Evolutionary conservation across 1,284 basidiomycete genomes (phyloP).

Genomic region (Irpex sp.): DNA sequence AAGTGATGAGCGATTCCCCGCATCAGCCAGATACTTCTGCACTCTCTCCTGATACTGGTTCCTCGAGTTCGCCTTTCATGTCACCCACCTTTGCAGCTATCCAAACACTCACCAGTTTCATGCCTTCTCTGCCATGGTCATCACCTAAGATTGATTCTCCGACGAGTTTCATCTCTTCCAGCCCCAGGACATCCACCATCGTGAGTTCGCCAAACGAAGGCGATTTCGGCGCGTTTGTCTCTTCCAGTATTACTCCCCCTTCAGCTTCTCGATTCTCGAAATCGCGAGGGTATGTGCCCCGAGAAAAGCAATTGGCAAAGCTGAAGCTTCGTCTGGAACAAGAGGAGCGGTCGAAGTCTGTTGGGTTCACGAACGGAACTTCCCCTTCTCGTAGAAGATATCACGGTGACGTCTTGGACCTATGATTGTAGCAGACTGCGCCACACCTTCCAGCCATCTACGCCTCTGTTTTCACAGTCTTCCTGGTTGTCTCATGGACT

Average conservation of each 20-base stretch:
- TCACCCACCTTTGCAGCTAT: conserved; percentile 47
- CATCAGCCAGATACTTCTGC: neutral
- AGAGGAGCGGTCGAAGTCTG: conserved; percentile 24
- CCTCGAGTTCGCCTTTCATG: conserved; percentile 34
- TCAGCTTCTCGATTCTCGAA: conserved; percentile 3
- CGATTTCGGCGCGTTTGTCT: conserved; percentile 6
- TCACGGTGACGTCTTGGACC: conserved; percentile 30
- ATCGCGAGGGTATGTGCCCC: conserved; percentile 45
- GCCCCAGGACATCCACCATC: conserved; percentile 21
- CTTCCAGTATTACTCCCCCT: neutral
- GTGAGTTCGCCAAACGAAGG: conserved; percentile 9
- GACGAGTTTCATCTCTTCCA: conserved; percentile 16
- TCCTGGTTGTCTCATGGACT: conserved; percentile 26
- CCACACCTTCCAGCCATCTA: neutral
- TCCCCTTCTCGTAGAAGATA: conserved; percentile 37
- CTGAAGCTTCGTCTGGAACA: conserved; percentile 46
- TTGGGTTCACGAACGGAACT: neutral
- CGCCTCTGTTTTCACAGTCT: neutral
- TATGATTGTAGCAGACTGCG: neutral
- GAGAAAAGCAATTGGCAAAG: conserved; percentile 57
- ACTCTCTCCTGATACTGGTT: conserved; percentile 1
- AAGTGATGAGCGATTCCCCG: conserved; percentile 8
- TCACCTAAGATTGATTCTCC: conserved; percentile 9
- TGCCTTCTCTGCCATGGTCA: conserved; percentile 47
- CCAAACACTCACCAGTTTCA: conserved; percentile 50